A percentile compares a stretch with the other conserved stretches of the same genome.
phyloP scores from a whole-genome alignment of 2,329 filamentous ascomycete genomes.

The Diplodia mutila region DNA sequence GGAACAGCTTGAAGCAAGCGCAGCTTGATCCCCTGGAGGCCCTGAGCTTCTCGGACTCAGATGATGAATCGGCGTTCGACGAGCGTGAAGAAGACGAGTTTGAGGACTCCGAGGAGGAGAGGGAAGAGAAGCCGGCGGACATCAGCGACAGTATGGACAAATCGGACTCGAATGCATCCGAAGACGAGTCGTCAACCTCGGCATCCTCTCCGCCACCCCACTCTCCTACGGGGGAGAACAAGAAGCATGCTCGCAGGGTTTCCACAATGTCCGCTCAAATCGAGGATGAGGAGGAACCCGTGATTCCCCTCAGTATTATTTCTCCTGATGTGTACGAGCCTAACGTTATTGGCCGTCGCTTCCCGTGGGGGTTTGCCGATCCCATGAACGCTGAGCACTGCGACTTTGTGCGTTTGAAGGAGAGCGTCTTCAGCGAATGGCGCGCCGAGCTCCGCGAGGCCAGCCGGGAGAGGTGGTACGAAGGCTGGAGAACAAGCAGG shows the following conservation, averaged over 20 bases:
- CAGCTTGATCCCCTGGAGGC: constrained; percentile 87
- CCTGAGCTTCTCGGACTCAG: constrained; percentile 72
- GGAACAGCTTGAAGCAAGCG: constrained; percentile 81
- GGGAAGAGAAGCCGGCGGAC: constrained; percentile 32
- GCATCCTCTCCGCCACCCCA: constrained; percentile 39
- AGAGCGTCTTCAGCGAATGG: constrained; percentile 93
- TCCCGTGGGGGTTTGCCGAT: constrained; percentile 96
- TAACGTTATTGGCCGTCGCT: constrained; percentile 77
- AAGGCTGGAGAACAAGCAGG: constrained; percentile 79
- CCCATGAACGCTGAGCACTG: constrained; percentile 91
- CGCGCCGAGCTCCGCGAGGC: constrained; percentile 86
- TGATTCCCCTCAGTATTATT: constrained; percentile 88
- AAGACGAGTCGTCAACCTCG: constrained; percentile 39
- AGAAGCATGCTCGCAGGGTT: constrained; percentile 43
- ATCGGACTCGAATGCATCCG: constrained; percentile 42
- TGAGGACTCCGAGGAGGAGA: constrained; percentile 41
- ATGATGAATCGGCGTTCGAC: constrained; percentile 54
- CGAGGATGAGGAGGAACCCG: constrained; percentile 57
- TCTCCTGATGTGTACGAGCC: constrained; percentile 91
- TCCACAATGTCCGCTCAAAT: constrained; percentile 43
- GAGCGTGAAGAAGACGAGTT: constrained; percentile 57
- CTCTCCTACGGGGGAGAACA: constrained; percentile 35
- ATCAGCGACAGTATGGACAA: constrained; percentile 45
- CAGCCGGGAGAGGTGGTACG: constrained; percentile 91
- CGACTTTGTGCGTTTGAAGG: constrained; percentile 88